A percentile compares a stretch with the other conserved stretches of the same genome.
Conservation (phyloP, 2,329 filamentous ascomycete genomes). For the Aspergillus floridensis region DNA sequence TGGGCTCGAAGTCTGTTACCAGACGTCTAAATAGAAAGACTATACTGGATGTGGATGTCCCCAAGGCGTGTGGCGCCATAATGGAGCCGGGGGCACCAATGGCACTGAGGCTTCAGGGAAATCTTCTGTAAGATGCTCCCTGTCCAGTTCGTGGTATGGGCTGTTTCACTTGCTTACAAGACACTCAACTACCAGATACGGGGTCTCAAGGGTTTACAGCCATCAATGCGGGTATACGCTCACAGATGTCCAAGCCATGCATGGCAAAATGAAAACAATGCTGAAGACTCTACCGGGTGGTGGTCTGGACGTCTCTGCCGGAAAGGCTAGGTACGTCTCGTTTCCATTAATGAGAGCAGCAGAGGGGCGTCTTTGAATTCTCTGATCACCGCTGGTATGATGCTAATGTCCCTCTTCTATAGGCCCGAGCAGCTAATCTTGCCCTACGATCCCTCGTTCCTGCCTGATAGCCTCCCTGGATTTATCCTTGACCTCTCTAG, state of each 20-base stretch:
- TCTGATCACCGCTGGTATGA: background rate
- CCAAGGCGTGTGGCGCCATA: constrained; percentile 86
- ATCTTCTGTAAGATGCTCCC: constrained; percentile 62
- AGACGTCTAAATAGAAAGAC: constrained; percentile 79
- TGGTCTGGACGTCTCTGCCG: constrained; percentile 67
- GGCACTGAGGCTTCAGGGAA: constrained; percentile 85
- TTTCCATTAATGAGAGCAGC: background rate
- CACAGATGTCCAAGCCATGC: constrained; percentile 71
- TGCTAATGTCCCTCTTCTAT: background rate
- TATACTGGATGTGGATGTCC: constrained; percentile 82
- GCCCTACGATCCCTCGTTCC: constrained; percentile 77
- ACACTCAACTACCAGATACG: constrained; percentile 53
- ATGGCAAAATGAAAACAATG: constrained; percentile 69
- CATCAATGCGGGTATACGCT: constrained; percentile 88
- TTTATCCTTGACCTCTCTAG: constrained; percentile 55
- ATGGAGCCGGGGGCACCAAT: constrained; percentile 80
- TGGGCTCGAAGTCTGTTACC: constrained; percentile 68
- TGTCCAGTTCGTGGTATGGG: no score
- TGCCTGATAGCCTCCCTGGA: constrained; percentile 62
- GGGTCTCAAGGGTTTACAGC: constrained; percentile 77
- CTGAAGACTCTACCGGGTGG: constrained; percentile 57
- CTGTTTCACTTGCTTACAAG: background rate
- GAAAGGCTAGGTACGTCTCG: constrained; percentile 64
- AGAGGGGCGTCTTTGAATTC: no score
- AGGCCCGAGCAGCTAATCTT: constrained; percentile 76